These are phyloP conservation scores for Neofusicoccum cordaticola DNA, from an alignment of 2,329 filamentous ascomycete genomes.

Conservation along the genomic window DNA sequence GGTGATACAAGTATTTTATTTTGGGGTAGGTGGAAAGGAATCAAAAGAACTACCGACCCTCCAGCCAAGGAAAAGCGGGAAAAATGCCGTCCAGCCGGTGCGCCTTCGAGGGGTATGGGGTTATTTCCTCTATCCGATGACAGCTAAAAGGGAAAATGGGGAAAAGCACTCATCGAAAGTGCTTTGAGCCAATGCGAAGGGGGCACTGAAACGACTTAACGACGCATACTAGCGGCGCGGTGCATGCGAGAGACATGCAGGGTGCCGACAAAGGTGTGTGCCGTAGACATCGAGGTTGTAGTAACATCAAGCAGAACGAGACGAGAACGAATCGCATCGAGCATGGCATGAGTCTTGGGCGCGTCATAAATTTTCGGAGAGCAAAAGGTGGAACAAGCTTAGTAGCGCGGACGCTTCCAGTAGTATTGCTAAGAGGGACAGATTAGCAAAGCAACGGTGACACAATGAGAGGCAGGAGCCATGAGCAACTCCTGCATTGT, in stretches of 20 bases:
- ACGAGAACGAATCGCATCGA: neutral
- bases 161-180: neutral
- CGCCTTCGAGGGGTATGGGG: neutral
- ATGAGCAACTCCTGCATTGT: neutral
- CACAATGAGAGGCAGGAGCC: neutral
- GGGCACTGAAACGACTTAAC: too few relatives aligned
- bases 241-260: neutral
- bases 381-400: conserved; percentile 9
- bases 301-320: neutral
- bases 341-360: neutral
- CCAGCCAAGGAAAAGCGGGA: neutral
- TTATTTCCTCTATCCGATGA: neutral
- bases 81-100: neutral
- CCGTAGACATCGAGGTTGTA: neutral
- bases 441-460: conserved; percentile 19
- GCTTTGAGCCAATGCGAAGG: neutral
- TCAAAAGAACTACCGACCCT: neutral
- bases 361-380: neutral
- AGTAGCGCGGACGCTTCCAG: conserved; percentile 60
- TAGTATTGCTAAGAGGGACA: conserved; percentile 60
- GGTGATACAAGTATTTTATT: neutral
- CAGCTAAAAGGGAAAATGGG: neutral
- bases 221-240: neutral
- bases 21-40: neutral
- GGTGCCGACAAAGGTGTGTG: neutral